phyloP scores from a whole-genome alignment of 768 basidiomycete genomes.

The Pilatotrama ljubarskyi region DNA sequence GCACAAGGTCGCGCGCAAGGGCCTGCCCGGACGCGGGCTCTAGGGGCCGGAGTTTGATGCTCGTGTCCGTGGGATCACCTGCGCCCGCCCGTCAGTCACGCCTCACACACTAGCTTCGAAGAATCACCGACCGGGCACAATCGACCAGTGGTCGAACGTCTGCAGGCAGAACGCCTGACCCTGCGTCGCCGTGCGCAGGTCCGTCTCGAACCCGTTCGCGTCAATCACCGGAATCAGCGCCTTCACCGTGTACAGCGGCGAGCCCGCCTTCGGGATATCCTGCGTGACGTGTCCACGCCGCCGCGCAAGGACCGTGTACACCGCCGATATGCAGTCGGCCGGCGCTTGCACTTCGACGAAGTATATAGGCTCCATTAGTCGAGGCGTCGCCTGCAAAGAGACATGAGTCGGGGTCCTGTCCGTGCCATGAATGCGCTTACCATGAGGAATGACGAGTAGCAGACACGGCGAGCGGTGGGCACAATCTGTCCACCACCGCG shows the following conservation, averaged over 20 bases:
- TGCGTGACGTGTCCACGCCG: constrained; percentile 99
- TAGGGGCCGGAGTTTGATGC: constrained; percentile 92
- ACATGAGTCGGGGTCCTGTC: not conserved
- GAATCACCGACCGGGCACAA: constrained; percentile 80
- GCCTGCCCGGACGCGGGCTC: constrained; percentile 98
- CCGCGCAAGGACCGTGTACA: constrained; percentile 97
- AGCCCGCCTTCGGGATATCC: constrained; percentile 97
- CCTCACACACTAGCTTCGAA: not conserved
- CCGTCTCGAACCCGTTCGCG: constrained; percentile 98
- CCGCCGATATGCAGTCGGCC: constrained; percentile 97
- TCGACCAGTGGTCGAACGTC: constrained; percentile 98
- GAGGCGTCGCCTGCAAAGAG: constrained; percentile 78
- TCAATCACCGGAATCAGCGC: constrained; percentile 98
- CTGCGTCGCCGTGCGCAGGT: constrained; percentile 94
- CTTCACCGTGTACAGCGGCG: constrained; percentile 96
- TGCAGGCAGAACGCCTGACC: constrained; percentile 99
- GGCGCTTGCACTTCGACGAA: constrained; percentile 99
- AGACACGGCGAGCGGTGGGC: constrained; percentile 96
- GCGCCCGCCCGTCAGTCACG: constrained; percentile 23
- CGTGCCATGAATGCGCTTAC: constrained; percentile 45
- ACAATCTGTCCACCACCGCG: constrained; percentile 98
- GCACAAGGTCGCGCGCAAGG: constrained; percentile 88
- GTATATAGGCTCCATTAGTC: constrained; percentile 96
- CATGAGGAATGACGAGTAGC: constrained; percentile 99
- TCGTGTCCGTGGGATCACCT: constrained; percentile 98